These are phyloP conservation scores for Fusarium multiceps DNA, from an alignment of 2,329 filamentous ascomycete species.

Conservation along the genomic window DNA sequence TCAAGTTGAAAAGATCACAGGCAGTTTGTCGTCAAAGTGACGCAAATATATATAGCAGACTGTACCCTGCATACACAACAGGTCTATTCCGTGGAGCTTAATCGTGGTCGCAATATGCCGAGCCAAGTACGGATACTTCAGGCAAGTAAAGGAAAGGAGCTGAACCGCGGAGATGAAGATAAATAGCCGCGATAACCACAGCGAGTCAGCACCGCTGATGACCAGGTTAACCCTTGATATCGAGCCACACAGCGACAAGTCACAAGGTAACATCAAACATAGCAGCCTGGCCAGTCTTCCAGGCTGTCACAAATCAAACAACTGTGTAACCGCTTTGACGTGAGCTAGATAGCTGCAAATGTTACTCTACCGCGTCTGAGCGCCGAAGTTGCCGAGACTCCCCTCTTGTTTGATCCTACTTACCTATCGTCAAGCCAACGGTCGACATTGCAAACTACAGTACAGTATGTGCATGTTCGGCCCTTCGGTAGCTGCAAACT, in stretches of 20 bases:
- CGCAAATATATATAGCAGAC: not conserved
- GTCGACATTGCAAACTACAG: not conserved
- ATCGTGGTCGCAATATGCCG: fast-evolving
- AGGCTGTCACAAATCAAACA: not conserved
- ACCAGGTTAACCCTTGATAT: not conserved
- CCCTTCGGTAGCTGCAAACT: no score
- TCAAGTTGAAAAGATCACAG: not conserved
- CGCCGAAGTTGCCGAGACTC: not conserved
- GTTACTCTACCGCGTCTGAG: not conserved
- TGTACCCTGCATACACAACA: not conserved
- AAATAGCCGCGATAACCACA: no score
- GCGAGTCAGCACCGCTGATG: not conserved
- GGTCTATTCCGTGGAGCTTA: not conserved
- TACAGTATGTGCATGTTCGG: no score
- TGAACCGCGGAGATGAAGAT: not conserved
- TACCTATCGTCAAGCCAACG: not conserved
- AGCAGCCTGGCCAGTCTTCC: not conserved
- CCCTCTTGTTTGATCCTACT: not conserved
- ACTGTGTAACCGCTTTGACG: not conserved
- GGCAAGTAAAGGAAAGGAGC: not conserved
- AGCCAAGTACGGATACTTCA: not conserved
- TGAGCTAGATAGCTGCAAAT: not conserved
- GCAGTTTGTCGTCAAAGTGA: no score
- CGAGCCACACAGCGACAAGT: not conserved
- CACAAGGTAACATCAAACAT: not conserved